phyloP scores from a whole-genome alignment of 2,329 filamentous ascomycete species.

The Sclerotinia spermophila region DNA sequence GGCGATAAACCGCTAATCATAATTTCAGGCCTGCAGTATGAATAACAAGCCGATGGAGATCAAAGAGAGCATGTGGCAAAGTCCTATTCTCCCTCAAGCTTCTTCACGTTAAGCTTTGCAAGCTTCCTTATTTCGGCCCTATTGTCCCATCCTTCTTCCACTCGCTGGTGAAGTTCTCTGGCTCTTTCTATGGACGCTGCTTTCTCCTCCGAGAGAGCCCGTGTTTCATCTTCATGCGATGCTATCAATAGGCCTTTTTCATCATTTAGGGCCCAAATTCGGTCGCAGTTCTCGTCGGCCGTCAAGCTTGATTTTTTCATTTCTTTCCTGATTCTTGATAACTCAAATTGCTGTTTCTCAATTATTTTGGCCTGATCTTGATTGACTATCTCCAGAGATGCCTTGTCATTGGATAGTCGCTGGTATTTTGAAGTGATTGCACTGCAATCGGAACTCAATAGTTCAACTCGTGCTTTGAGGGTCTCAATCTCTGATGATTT shows the following conservation, averaged over 20 bases:
- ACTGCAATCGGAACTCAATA: neutral
- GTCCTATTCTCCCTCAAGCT: neutral
- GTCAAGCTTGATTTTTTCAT: neutral
- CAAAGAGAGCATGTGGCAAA: accelerated
- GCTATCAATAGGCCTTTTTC: neutral
- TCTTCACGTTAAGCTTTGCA: neutral
- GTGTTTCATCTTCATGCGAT: neutral
- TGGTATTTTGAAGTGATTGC: neutral
- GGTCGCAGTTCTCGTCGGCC: neutral
- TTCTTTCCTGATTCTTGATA: neutral
- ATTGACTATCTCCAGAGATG: neutral
- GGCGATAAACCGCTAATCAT: too few species aligned
- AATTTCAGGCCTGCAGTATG: neutral
- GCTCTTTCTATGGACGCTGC: neutral
- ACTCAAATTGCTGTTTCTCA: neutral
- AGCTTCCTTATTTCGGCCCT: neutral
- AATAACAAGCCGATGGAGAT: neutral
- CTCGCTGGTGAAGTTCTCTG: accelerated
- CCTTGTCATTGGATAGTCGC: neutral
- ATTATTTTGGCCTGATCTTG: neutral
- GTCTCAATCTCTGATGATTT: neutral
- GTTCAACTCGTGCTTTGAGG: neutral
- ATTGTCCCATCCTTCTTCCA: neutral
- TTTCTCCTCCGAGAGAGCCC: accelerated
- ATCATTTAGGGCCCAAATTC: neutral